Percentiles rank a stretch among this genome's conserved stretches.
These are phyloP conservation scores for Fragilaria radians DNA, from an alignment of 108 stramenopile genomes.

Conservation along the genomic window DNA sequence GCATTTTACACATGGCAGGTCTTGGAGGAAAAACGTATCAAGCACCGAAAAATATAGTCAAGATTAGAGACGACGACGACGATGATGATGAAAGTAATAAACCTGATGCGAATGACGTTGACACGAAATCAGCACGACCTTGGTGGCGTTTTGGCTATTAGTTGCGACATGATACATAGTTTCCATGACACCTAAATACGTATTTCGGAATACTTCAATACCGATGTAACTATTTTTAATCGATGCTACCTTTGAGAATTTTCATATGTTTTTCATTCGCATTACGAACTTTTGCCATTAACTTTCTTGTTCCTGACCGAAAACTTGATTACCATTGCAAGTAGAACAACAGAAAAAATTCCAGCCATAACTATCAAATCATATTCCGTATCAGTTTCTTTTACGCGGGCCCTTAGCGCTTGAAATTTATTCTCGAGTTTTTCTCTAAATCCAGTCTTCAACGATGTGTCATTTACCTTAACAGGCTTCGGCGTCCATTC, in stretches of 20 bases:
- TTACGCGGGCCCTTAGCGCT: not conserved
- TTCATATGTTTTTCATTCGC: too few species aligned
- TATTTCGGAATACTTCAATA: too few species aligned
- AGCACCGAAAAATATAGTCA: conserved; percentile 5
- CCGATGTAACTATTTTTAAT: too few species aligned
- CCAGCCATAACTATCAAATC: not conserved
- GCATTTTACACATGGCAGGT: conserved; percentile 1
- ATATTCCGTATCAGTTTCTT: not conserved
- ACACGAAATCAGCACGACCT: not conserved
- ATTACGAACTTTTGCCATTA: not conserved
- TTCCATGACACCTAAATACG: too few species aligned
- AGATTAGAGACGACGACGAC: not conserved
- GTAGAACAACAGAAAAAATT: not conserved
- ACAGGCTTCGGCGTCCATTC: not conserved
- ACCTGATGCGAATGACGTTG: too few species aligned
- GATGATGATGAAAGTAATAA: not conserved
- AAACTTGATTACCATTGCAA: not conserved
- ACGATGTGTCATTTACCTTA: not conserved
- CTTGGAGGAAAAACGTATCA: not conserved
- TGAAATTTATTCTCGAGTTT: not conserved
- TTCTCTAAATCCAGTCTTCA: not conserved
- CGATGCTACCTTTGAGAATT: too few species aligned
- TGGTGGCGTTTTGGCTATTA: not conserved
- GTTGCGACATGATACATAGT: too few species aligned
- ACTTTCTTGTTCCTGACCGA: not conserved